These are phyloP conservation scores for Closterium sp. DNA, from an alignment of 139 green algal species.

Conservation along the genomic window DNA sequence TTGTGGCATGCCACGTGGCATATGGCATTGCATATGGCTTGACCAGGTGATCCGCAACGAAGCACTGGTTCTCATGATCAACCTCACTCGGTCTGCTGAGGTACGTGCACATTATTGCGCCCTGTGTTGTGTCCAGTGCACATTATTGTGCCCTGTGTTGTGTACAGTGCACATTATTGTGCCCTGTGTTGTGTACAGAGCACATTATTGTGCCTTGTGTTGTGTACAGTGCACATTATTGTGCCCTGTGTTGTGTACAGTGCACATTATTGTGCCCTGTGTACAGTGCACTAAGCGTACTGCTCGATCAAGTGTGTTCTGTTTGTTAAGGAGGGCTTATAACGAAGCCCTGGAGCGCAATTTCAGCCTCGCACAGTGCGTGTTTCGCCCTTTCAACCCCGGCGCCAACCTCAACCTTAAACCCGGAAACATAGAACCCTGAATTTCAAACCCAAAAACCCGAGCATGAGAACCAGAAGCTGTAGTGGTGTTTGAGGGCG, in stretches of 20 bases:
- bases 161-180: background rate
- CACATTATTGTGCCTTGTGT: background rate
- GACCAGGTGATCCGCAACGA: conserved; percentile 12
- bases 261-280: background rate
- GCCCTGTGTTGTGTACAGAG: background rate
- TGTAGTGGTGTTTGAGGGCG: no score
- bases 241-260: background rate
- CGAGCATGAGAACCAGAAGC: no score
- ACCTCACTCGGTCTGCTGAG: conserved; percentile 40
- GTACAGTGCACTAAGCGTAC: background rate
- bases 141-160: background rate
- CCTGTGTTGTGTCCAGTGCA: background rate
- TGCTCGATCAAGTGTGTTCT: background rate
- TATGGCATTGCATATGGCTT: conserved; percentile 6
- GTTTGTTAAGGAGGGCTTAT: no score
- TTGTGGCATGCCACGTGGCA: background rate
- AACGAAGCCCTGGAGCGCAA: no score
- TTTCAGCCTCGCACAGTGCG: no score
- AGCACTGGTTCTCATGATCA: conserved; percentile 64
- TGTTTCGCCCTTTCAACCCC: no score
- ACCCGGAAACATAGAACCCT: no score
- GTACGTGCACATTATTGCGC: no score
- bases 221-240: background rate
- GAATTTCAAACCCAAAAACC: no score
- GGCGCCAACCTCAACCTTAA: no score